Evolutionary conservation across 2,329 filamentous ascomycete species (phyloP).

Genomic region (Aspergillus transmontanensis): DNA sequence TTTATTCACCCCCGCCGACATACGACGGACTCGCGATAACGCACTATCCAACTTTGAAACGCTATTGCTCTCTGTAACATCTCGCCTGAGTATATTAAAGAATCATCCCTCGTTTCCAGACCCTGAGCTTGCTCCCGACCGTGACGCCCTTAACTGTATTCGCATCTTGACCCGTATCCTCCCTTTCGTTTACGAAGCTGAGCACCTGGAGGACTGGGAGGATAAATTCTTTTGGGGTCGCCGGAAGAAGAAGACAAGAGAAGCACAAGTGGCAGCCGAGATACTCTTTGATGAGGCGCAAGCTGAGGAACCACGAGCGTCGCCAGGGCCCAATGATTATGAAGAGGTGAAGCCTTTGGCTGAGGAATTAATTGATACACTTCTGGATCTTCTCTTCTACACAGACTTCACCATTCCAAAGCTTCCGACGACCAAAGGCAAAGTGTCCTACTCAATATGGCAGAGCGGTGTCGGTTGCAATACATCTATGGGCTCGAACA

Average conservation of each 20-base stretch:
- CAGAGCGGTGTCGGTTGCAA: constrained; percentile 97
- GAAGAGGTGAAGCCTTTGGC: constrained; percentile 85
- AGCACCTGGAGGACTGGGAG: constrained; percentile 81
- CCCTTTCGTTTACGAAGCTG: constrained; percentile 89
- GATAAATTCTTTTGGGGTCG: constrained; percentile 89
- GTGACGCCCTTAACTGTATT: constrained; percentile 93
- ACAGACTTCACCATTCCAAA: constrained; percentile 83
- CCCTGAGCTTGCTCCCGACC: constrained; percentile 76
- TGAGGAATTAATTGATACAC: constrained; percentile 87
- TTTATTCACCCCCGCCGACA: constrained; percentile 85
- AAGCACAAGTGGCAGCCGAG: constrained; percentile 67
- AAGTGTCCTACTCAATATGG: constrained; percentile 94
- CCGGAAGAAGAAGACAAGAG: constrained; percentile 71
- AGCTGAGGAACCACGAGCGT: constrained; percentile 52
- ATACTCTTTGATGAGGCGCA: constrained; percentile 81
- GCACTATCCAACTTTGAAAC: constrained; percentile 89
- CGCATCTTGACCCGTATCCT: constrained; percentile 85
- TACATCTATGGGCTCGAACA: constrained; percentile 81
- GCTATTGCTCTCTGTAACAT: constrained; percentile 79
- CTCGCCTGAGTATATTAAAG: constrained; percentile 76
- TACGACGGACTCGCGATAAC: constrained; percentile 82
- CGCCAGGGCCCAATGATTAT: constrained; percentile 61
- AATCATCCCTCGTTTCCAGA: constrained; percentile 92
- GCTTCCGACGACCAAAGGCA: constrained; percentile 69
- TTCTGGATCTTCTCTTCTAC: constrained; percentile 89